Evolutionary conservation across 2,329 filamentous ascomycete genomes (phyloP).

Genomic region (Diaporthe amygdali): DNA sequence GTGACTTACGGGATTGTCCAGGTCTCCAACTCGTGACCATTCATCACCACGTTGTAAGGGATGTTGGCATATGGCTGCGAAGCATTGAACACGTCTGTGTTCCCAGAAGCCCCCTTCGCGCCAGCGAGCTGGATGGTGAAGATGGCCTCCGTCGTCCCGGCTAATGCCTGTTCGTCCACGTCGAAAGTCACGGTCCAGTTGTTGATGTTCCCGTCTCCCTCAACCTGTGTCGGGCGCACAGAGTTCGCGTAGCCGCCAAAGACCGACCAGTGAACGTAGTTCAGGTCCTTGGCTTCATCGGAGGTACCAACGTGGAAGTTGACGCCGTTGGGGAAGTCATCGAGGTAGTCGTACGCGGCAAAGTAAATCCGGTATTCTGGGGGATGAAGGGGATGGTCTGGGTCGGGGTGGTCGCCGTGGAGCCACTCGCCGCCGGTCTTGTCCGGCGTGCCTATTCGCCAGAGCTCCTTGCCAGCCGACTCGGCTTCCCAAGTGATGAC

Average conservation of each 20-base stretch:
- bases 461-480: slow-evolving; percentile 62
- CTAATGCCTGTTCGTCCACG: slow-evolving; percentile 46
- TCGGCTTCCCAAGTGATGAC: slow-evolving; percentile 51
- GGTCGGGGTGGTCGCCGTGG: slow-evolving; percentile 58
- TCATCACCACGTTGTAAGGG: slow-evolving; percentile 49
- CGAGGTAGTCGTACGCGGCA: slow-evolving; percentile 62
- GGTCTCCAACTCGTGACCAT: slow-evolving; percentile 48
- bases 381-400: slow-evolving; percentile 53
- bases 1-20: slow-evolving; percentile 61
- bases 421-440: slow-evolving; percentile 65
- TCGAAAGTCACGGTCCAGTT: slow-evolving; percentile 66
- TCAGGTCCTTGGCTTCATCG: slow-evolving; percentile 55
- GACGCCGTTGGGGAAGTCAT: slow-evolving; percentile 64
- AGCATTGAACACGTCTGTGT: slow-evolving; percentile 63
- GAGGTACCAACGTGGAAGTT: slow-evolving; percentile 61
- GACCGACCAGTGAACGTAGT: slow-evolving; percentile 71
- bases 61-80: slow-evolving; percentile 59
- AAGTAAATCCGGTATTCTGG: slow-evolving; percentile 68
- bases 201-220: slow-evolving; percentile 53
- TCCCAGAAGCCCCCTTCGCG: slow-evolving; percentile 66
- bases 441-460: slow-evolving; percentile 67
- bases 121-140: slow-evolving; percentile 68
- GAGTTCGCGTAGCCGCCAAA: slow-evolving; percentile 62
- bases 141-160: slow-evolving; percentile 51
- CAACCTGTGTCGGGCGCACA: slow-evolving; percentile 46